These are phyloP conservation scores for Boletus bicolor DNA, from an alignment of 768 basidiomycete genomes.

Conservation along the genomic window DNA sequence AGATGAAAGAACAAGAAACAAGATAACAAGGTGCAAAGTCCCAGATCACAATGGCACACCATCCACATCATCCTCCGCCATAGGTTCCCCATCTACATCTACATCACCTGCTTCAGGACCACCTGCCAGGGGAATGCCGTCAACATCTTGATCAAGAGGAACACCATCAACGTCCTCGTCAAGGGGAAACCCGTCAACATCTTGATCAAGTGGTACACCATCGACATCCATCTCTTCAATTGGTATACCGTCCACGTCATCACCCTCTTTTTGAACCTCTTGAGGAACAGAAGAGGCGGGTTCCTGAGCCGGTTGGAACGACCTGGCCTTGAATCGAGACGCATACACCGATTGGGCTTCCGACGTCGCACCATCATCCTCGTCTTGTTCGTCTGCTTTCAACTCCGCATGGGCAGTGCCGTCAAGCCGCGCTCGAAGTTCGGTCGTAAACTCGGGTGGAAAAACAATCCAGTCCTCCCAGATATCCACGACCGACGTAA, in stretches of 20 bases:
- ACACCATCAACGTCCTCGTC: slow-evolving; percentile 25
- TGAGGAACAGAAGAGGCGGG: slow-evolving; percentile 22
- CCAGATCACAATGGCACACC: slow-evolving; percentile 36
- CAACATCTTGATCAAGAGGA: slow-evolving; percentile 34
- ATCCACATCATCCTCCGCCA: slow-evolving; percentile 36
- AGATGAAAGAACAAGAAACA: background rate
- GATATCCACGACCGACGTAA: slow-evolving; percentile 83
- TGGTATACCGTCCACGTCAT: slow-evolving; percentile 53
- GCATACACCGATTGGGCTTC: slow-evolving; percentile 37
- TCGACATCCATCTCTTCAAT: slow-evolving; percentile 51
- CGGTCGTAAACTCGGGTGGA: slow-evolving; percentile 76
- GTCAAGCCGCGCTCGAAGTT: slow-evolving; percentile 72
- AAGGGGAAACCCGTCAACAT: slow-evolving; percentile 39
- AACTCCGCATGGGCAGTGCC: slow-evolving; percentile 41
- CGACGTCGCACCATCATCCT: slow-evolving; percentile 9
- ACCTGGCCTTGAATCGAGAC: slow-evolving; percentile 73
- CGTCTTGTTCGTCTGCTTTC: slow-evolving; percentile 27
- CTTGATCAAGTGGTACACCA: slow-evolving; percentile 42
- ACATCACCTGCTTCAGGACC: slow-evolving; percentile 16
- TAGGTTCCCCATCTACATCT: slow-evolving; percentile 29
- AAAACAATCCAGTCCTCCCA: slow-evolving; percentile 99
- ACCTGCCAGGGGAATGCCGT: slow-evolving; percentile 36
- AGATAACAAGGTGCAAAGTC: background rate
- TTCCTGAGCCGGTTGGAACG: slow-evolving; percentile 69
- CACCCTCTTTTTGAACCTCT: slow-evolving; percentile 38